Evolutionary conservation across 1,139 yeast genomes (phyloP), one percentile per base, ranked within the genome.

Genomic region (Yamadazyma dendronema): DNA sequence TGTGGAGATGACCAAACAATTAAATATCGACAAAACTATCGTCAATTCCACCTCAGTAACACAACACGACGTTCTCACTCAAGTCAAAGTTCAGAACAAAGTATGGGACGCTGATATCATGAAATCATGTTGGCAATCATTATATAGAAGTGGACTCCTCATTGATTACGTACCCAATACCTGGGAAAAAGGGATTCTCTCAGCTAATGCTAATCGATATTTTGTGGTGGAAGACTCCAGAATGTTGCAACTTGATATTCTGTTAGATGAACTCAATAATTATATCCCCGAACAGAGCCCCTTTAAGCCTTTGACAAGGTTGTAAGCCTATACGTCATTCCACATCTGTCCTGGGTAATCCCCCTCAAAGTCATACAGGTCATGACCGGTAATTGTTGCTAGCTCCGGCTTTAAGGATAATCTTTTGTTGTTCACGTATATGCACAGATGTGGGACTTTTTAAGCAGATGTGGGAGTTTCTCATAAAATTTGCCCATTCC

Each of bases 101-200:
- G 52, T 68, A 2, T 77, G 82, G 79, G 61, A 72, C 8, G 62
- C 74, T 28, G 61, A 58, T 26, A 70, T 73, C 17, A 57, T 79
- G 37, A 71, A 71, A 35, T 74, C 70, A 37, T 67, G 79, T 39
- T 81, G 87, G 87, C 79, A 77, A 38, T 51, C 59, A 1, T 46
- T 76, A 15, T 69, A 65, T 47, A 59, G 57, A 39, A 38, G 58
- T 32, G 74, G 74, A 2, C 38, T 71, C 6, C 42, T 69, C 2
- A 52, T 69, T 17, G 76, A 71, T 40, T 54, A 59, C 13, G 52
- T 56, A 3, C 54, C 62, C 5, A 55, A 64, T 12, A 61, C 71
- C 3, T 54, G 53, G 30, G 62, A 55, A 40, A 65, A 61, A 15
- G 71, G 71, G n/a, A 54, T 57, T 21, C 48, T 56, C 17, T 53